Evolutionary conservation across 2,329 filamentous ascomycete species (phyloP), one percentile per base, ranked within the genome.

Genomic region (Diplodia sapinea): DNA sequence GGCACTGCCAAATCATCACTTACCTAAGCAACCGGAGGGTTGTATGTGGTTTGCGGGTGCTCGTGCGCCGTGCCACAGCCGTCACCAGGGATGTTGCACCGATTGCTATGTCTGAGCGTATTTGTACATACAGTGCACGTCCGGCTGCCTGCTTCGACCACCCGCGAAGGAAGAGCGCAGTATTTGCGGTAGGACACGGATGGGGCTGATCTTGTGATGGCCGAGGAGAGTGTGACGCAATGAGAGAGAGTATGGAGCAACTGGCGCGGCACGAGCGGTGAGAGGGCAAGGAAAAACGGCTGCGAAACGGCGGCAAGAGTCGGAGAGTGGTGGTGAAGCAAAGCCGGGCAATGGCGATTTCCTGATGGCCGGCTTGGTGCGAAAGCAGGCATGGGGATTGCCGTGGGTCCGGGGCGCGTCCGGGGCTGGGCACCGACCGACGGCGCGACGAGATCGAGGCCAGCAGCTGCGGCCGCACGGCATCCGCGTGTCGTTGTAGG

Each of bases 331-430:
- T 33, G 11, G 12, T 17, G 51, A 54, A 15, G 13, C n/a, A 31
- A 56, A 33, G 13, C 31, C n/a, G 40, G 40, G 38, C 38, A 43
- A 8, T 43, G 40, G 17, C 17, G 40, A 20, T 47, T 47, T n/a
- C n/a, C 43, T 9, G 43, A 8, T 47, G 43, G 20, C 43, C 43
- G 11, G 36, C 36, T 8, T 40, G 31, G 33, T 20, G 17, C 15
- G 54, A 56, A 38, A n/a, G 31, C 59, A n/a, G 51, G 29, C 36
- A 29, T 20, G 26, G 47, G 43, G 57, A 61, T 49, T 49, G 38
- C 56, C 40, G 56, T 61, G 56, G 56, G 38, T 49, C 38, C 56
- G 36, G 56, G 36, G 40, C 8, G 36, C 55, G 20, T 29, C 55
- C 20, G 55, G 47, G 56, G n/a, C 56, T 61, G 56, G 56, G 17